A percentile compares a stretch with the other conserved stretches of the same genome.
These are phyloP conservation scores for Cercospora brassicicola DNA, from an alignment of 2,329 filamentous ascomycete genomes.

Conservation along the genomic window DNA sequence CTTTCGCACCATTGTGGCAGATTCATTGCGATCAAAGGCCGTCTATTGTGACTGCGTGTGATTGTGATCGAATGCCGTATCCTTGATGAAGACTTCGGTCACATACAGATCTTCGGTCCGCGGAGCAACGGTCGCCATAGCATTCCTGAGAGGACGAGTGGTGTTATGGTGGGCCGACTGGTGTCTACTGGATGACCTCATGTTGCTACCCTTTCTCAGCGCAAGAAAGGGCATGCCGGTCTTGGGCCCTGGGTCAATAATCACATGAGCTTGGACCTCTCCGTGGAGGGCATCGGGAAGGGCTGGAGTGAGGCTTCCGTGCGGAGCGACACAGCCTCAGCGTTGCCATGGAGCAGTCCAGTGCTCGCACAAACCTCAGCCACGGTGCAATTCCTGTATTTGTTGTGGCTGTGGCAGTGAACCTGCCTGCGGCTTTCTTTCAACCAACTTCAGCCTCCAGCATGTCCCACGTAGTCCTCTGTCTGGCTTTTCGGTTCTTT, in stretches of 20 bases:
- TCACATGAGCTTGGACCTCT: background rate
- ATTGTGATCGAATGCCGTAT: background rate
- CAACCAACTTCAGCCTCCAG: constrained; percentile 39
- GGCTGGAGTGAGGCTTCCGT: background rate
- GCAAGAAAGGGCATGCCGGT: background rate
- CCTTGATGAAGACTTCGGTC: background rate
- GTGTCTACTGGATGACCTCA: background rate
- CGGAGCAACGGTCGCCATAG: background rate
- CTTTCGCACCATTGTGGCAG: background rate
- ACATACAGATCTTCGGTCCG: background rate
- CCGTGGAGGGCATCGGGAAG: background rate
- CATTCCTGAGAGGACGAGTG: background rate
- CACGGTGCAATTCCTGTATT: background rate
- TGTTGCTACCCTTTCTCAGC: background rate
- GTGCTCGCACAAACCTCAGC: background rate
- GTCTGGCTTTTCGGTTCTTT: constrained; percentile 27
- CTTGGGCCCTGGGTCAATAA: background rate
- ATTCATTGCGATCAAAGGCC: background rate
- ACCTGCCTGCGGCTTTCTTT: constrained; percentile 5
- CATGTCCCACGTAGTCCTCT: constrained; percentile 41
- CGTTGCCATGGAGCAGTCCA: background rate
- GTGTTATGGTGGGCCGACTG: background rate
- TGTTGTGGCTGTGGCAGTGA: constrained; percentile 1
- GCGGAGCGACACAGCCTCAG: constrained; percentile 4
- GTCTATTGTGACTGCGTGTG: background rate